These are phyloP conservation scores for Cryptococcus depauperatus DNA, from an alignment of 1,284 basidiomycete genomes.

Conservation along the genomic window DNA sequence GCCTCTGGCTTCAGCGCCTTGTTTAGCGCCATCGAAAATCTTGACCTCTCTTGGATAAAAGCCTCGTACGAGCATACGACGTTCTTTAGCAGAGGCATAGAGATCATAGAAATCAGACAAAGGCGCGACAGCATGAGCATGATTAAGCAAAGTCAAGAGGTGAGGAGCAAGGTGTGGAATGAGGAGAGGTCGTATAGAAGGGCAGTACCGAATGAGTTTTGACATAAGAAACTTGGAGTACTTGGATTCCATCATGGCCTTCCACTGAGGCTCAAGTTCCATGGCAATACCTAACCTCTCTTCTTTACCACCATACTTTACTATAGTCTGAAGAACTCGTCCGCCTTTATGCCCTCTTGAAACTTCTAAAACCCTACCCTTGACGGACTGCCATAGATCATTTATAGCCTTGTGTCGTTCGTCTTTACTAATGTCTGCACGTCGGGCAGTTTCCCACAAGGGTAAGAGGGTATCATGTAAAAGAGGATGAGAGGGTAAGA, in stretches of 20 bases:
- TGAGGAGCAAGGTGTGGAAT: constrained; percentile 66
- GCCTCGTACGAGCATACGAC: constrained; percentile 65
- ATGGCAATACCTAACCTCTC: constrained; percentile 68
- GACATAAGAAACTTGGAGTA: constrained; percentile 86
- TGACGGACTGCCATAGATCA: constrained; percentile 62
- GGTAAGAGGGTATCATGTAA: constrained; percentile 58
- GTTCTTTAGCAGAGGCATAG: constrained; percentile 71
- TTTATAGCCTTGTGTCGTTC: constrained; percentile 66
- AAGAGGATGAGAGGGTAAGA: constrained; percentile 67
- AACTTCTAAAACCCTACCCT: constrained; percentile 71
- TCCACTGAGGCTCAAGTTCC: constrained; percentile 71
- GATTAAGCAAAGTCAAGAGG: constrained; percentile 65
- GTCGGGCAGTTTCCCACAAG: constrained; percentile 70
- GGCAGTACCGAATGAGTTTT: constrained; percentile 70
- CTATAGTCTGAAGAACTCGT: constrained; percentile 71
- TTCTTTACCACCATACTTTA: constrained; percentile 70
- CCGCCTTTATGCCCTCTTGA: constrained; percentile 85
- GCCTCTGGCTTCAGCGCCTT: constrained; percentile 45
- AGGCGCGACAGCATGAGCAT: constrained; percentile 77
- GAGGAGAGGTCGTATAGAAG: constrained; percentile 58
- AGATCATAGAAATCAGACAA: constrained; percentile 80
- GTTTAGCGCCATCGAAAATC: constrained; percentile 62
- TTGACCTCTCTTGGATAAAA: constrained; percentile 72
- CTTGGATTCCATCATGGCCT: constrained; percentile 68
- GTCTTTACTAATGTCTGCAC: constrained; percentile 60